Evolutionary conservation across 2,329 filamentous ascomycete species (phyloP).

Genomic region (Thielaviopsis cerberus): DNA sequence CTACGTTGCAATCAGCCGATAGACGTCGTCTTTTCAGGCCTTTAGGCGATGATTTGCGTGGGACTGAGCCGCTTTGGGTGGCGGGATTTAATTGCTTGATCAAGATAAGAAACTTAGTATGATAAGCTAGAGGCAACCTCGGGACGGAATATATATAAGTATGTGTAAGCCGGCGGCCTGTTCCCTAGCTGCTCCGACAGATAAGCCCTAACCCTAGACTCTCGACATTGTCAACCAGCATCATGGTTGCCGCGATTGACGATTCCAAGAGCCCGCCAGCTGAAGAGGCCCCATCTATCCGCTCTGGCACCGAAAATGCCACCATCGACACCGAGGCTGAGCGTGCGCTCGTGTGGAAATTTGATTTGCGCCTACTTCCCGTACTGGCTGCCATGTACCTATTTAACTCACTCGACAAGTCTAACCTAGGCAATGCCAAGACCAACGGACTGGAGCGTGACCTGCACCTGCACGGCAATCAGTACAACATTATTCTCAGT

Average conservation of each 20-base stretch:
- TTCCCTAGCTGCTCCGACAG: no score
- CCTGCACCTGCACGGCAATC: constrained; percentile 34
- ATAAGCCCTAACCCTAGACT: no score
- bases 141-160: no score
- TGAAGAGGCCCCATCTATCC: constrained; percentile 12
- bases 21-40: no score
- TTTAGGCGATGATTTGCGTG: no score
- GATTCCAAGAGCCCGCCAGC: neutral
- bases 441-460: constrained; percentile 28
- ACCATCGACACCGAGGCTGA: constrained; percentile 27
- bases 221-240: no score
- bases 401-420: constrained; percentile 28
- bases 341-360: constrained; percentile 32
- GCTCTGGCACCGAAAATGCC: constrained; percentile 12
- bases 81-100: no score
- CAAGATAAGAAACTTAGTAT: no score
- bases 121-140: no score
- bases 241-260: neutral
- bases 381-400: constrained; percentile 37
- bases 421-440: constrained; percentile 34
- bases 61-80: no score
- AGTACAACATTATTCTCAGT: constrained; percentile 53
- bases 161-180: no score
- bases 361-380: constrained; percentile 34
- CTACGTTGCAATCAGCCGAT: neutral